A percentile compares a stretch with the other conserved stretches of the same genome.
Conservation (phyloP, 495 filamentous ascomycete species). For the Aspergillus indologenus region DNA sequence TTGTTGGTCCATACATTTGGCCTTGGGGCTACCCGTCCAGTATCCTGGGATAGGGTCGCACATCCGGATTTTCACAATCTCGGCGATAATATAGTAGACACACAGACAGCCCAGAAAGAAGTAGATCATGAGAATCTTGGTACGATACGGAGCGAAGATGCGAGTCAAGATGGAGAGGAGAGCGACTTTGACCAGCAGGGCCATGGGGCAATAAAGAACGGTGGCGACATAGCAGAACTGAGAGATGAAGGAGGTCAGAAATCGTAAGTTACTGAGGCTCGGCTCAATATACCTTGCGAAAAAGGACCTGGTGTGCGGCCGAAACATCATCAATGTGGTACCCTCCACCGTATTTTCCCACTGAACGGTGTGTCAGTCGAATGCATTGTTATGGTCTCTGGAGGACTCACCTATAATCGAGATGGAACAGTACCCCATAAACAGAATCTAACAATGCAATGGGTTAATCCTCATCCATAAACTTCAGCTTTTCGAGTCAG, state of each 20-base stretch:
- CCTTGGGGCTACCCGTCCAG: constrained; percentile 23
- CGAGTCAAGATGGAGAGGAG: constrained; percentile 48
- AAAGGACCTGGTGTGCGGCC: constrained; percentile 19
- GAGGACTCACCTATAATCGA: constrained; percentile 32
- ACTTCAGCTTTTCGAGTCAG: not conserved
- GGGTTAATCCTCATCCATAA: not conserved
- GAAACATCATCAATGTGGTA: constrained; percentile 30
- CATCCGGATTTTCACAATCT: constrained; percentile 37
- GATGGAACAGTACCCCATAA: constrained; percentile 39
- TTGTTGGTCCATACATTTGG: constrained; percentile 40
- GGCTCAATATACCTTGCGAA: constrained; percentile 27
- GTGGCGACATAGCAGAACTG: constrained; percentile 41
- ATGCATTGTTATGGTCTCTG: not conserved
- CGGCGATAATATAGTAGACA: constrained; percentile 33
- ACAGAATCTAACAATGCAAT: constrained; percentile 29
- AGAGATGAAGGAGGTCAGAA: not conserved
- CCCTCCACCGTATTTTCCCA: constrained; percentile 39
- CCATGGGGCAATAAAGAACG: constrained; percentile 49
- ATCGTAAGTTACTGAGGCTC: not conserved
- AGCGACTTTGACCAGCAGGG: constrained; percentile 44
- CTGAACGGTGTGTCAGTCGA: constrained; percentile 19
- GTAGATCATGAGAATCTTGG: constrained; percentile 42
- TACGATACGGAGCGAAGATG: constrained; percentile 43
- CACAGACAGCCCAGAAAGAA: constrained; percentile 42
- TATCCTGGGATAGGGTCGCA: constrained; percentile 35